Evolutionary conservation across 805 yeast species (phyloP).

Genomic region (Henningerozyma blattae): DNA sequence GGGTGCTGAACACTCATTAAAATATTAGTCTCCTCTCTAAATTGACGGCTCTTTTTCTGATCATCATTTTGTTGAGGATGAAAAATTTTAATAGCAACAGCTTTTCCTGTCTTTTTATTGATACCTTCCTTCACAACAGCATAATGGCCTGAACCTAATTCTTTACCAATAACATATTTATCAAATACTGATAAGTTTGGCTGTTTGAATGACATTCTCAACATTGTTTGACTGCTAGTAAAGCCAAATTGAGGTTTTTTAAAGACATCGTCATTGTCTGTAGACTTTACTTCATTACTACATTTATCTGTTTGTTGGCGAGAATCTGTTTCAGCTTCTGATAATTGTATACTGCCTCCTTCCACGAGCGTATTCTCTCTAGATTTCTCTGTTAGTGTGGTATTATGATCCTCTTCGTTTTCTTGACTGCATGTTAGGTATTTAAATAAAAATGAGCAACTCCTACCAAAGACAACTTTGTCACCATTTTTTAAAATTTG

Average conservation of each 20-base stretch:
- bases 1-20: slow-evolving; percentile 55
- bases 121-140: slow-evolving; percentile 69
- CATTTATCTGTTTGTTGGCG: background rate
- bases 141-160: slow-evolving; percentile 68
- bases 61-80: slow-evolving; percentile 40
- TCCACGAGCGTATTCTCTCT: background rate
- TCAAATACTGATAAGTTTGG: slow-evolving; percentile 37
- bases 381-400: background rate
- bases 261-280: slow-evolving; percentile 10
- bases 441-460: slow-evolving; percentile 38
- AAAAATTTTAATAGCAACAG: slow-evolving; percentile 66
- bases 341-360: too few species aligned
- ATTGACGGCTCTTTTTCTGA: slow-evolving; percentile 27
- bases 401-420: background rate
- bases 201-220: slow-evolving; percentile 2
- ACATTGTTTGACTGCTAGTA: slow-evolving; percentile 14
- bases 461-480: slow-evolving; percentile 43
- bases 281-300: background rate
- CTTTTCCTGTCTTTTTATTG: slow-evolving; percentile 42
- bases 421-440: slow-evolving; percentile 18
- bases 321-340: background rate
- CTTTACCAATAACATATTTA: slow-evolving; percentile 36
- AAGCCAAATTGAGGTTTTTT: slow-evolving; percentile 18
- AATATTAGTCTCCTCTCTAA: slow-evolving; percentile 58
- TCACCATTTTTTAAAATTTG: slow-evolving; percentile 52